These are phyloP conservation scores for Hymenoscyphus scutula DNA, from an alignment of 2,329 filamentous ascomycete genomes.

Conservation along the genomic window DNA sequence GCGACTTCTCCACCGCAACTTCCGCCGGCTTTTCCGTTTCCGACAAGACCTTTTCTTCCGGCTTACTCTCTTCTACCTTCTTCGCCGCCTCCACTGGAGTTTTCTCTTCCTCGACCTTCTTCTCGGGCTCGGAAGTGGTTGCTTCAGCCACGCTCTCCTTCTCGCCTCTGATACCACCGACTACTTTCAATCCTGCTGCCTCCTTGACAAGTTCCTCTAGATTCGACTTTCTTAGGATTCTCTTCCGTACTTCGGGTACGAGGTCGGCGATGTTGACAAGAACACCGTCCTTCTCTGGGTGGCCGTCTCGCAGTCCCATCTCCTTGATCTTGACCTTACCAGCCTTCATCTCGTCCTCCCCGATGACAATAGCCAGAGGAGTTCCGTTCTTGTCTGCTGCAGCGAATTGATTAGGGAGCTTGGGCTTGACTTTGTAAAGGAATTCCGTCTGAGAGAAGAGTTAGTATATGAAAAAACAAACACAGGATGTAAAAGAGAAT, in stretches of 20 bases:
- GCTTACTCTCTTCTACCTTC: not conserved
- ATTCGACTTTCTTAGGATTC: slow-evolving; percentile 41
- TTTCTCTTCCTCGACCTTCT: not conserved
- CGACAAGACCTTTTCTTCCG: not conserved
- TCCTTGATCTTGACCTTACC: slow-evolving; percentile 89
- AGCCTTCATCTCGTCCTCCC: slow-evolving; percentile 80
- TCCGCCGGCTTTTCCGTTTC: slow-evolving; percentile 22
- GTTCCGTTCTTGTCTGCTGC: slow-evolving; percentile 76
- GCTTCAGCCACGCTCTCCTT: slow-evolving; percentile 16
- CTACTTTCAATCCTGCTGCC: slow-evolving; percentile 34
- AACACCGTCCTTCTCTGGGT: slow-evolving; percentile 88
- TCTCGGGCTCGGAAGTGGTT: not conserved
- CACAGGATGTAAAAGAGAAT: slow-evolving; percentile 23
- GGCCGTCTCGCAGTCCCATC: slow-evolving; percentile 73
- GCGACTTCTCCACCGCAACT: slow-evolving; percentile 14
- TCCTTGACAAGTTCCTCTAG: slow-evolving; percentile 31
- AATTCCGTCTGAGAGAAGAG: slow-evolving; percentile 65
- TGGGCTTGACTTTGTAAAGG: slow-evolving; percentile 85
- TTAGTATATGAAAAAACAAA: not conserved
- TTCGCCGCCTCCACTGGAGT: not conserved
- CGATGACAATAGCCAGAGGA: slow-evolving; percentile 84
- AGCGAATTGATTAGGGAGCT: slow-evolving; percentile 86
- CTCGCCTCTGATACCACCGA: slow-evolving; percentile 33
- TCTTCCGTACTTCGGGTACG: slow-evolving; percentile 59
- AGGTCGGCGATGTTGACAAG: slow-evolving; percentile 65